These are phyloP conservation scores for Globisporangium megalacanthum DNA, from an alignment of 352 stramenopile genomes.

Conservation along the genomic window DNA sequence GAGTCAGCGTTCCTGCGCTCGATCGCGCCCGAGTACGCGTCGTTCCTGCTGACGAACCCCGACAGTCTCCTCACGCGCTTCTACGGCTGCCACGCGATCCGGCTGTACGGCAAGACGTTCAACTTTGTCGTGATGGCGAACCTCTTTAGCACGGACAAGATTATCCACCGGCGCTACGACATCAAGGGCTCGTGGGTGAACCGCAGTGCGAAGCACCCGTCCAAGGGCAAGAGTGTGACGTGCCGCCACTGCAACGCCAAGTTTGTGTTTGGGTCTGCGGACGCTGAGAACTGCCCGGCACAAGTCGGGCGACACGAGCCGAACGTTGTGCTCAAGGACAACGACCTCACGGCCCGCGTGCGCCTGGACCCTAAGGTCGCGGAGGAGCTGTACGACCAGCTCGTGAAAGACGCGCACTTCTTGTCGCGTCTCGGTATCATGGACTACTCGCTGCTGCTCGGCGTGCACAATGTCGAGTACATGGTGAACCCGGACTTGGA, in stretches of 20 bases:
- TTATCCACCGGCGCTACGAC: constrained; percentile 84
- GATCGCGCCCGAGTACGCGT: constrained; percentile 76
- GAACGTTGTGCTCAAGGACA: constrained; percentile 86
- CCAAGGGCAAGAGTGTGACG: constrained; percentile 79
- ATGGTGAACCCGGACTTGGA: constrained; percentile 77
- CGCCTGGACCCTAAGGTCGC: constrained; percentile 66
- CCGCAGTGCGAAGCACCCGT: constrained; percentile 81
- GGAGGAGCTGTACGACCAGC: constrained; percentile 79
- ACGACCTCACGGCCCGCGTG: constrained; percentile 81
- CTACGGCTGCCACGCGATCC: constrained; percentile 82
- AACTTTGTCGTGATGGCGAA: constrained; percentile 90
- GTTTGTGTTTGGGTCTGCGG: constrained; percentile 78
- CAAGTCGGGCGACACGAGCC: constrained; percentile 80
- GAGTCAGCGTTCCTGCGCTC: constrained; percentile 78
- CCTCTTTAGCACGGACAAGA: constrained; percentile 76
- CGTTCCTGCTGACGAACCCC: constrained; percentile 75
- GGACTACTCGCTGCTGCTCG: constrained; percentile 89
- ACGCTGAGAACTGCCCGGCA: constrained; percentile 68
- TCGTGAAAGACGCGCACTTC: constrained; percentile 85
- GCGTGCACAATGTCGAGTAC: constrained; percentile 88
- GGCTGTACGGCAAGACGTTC: constrained; percentile 85
- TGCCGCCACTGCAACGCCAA: constrained; percentile 87
- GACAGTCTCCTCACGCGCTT: constrained; percentile 81
- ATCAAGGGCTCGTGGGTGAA: constrained; percentile 89
- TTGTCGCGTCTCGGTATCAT: constrained; percentile 84